Base-by-base conservation (phyloP, 176 grass and related monocot species). In the Triticum timopheevii region DNA sequence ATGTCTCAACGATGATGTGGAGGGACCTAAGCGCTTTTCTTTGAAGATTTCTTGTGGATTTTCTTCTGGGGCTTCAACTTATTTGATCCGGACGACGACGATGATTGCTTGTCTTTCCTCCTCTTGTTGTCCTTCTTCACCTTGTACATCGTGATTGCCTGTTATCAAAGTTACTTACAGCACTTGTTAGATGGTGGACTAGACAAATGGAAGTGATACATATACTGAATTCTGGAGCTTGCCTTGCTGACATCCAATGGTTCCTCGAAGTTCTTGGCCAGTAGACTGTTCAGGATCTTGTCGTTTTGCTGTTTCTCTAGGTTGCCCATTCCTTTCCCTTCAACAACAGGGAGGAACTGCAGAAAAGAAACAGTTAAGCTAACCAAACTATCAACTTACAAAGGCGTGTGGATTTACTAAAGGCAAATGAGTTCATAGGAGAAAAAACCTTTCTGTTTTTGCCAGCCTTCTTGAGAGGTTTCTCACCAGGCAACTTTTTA, bases 131-230 rank as follows among this genome's bases (percentile, higher is more conserved):
- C 90, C 59, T 93, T 97, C 87, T 95, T 93, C 65, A 93, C 90
- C 42, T 95, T 95, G 83, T 90, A 95, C 92, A 97, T 90, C 12
- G 90, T 93, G 77, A 93, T 92, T 83, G 95, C 92, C 95, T 97
- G 85, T 54, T 83, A 80, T 50, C 75, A 35, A 74, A 88, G 61
- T 25, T 23, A 77, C 27, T 68, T 10, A 70, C 13, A 87, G 44
- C 19, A 11, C 4, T 4, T 87, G 36, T 83, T 76, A 88, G 23
- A 88, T 62, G 19, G 8, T 19, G 62, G 13, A 83, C 28, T 70
- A 82, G 31, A 82, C 15, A 81, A 83, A 36, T 9, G 15, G 2
- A 19, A 54, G 50, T 19, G 15, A 0, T 4, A 6, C 6, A 54
- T 54, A 19, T 19, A 54, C 50, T 54, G 50, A 19, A 79, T 79